These are phyloP conservation scores for Aspergillus persii DNA, from an alignment of 2,329 filamentous ascomycete genomes.

Conservation along the genomic window DNA sequence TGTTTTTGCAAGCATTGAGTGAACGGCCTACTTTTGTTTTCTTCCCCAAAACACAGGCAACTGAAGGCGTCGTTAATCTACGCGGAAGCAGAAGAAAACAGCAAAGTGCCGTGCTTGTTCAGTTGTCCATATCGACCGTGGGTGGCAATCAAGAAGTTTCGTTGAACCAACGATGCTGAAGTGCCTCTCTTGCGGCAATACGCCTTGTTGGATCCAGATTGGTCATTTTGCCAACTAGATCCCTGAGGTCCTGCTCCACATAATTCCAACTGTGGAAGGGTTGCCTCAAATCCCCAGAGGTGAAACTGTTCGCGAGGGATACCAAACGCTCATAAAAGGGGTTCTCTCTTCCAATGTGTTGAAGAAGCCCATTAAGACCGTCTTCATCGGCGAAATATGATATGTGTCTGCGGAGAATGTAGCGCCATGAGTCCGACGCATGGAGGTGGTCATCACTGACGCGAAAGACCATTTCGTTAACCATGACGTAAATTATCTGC, in stretches of 20 bases:
- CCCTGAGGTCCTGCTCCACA: constrained; percentile 36
- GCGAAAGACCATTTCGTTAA: constrained; percentile 28
- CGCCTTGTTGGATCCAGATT: constrained; percentile 28
- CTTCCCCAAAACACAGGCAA: no score
- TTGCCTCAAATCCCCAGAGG: constrained; percentile 37
- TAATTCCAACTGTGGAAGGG: constrained; percentile 43
- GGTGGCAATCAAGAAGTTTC: no score
- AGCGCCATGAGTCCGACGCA: constrained; percentile 23
- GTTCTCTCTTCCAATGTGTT: constrained; percentile 41
- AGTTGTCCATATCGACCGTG: no score
- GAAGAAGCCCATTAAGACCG: constrained; percentile 39
- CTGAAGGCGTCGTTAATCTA: no score
- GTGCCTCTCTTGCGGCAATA: constrained; percentile 33
- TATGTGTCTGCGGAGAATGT: constrained; percentile 37
- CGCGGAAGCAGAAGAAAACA: no score
- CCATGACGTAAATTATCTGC: constrained; percentile 30
- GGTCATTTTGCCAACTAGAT: constrained; percentile 29
- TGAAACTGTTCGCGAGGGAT: constrained; percentile 39
- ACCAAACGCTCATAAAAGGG: constrained; percentile 41
- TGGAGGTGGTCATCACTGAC: constrained; percentile 21
- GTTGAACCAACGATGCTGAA: constrained; percentile 31
- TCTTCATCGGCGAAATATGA: constrained; percentile 42
- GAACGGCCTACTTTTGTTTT: no score
- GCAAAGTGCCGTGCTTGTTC: no score
- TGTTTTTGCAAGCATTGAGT: no score